phyloP scores from a whole-genome alignment of 2,329 filamentous ascomycete genomes.

The Teratosphaeria epicoccoides region DNA sequence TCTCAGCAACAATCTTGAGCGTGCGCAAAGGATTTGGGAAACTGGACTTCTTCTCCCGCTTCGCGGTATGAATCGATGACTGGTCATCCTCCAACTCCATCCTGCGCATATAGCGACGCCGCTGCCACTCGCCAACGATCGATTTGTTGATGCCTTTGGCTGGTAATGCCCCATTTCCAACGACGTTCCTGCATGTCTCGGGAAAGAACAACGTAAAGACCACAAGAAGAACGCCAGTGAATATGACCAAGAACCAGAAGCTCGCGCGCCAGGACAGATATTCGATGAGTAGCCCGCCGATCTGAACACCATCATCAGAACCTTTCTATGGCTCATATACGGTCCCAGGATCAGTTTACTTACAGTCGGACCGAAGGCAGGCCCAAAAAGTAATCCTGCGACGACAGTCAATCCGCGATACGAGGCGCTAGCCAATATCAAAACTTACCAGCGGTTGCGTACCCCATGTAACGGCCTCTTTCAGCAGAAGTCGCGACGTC shows the following conservation, averaged over 20 bases:
- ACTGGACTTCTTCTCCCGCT: conserved; percentile 3
- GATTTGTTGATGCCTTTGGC: conserved; percentile 18
- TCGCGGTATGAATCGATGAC: conserved; percentile 1
- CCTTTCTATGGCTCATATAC: background rate
- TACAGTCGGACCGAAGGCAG: conserved; percentile 12
- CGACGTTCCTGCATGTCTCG: conserved; percentile 33
- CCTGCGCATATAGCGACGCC: conserved; percentile 8
- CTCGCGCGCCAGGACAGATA: conserved; percentile 28
- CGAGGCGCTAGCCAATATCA: background rate
- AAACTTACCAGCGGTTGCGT: conserved; percentile 12
- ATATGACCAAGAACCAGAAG: conserved; percentile 36
- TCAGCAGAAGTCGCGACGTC: conserved; percentile 28
- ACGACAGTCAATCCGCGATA: too few relatives aligned
- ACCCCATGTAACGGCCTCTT: conserved; percentile 31
- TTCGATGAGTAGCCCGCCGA: conserved; percentile 24
- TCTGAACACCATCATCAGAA: conserved; percentile 9
- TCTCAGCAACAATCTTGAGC: conserved; percentile 28
- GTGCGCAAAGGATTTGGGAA: conserved; percentile 37
- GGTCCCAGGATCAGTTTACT: background rate
- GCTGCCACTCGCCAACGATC: conserved; percentile 17
- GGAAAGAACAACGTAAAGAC: conserved; percentile 24
- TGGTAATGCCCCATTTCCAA: conserved; percentile 28
- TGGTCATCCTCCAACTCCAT: conserved; percentile 3
- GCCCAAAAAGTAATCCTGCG: conserved; percentile 7
- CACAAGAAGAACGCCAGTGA: conserved; percentile 25